Base-by-base conservation (phyloP, 768 basidiomycete species). In the Macrolepiota albuminosa region DNA sequence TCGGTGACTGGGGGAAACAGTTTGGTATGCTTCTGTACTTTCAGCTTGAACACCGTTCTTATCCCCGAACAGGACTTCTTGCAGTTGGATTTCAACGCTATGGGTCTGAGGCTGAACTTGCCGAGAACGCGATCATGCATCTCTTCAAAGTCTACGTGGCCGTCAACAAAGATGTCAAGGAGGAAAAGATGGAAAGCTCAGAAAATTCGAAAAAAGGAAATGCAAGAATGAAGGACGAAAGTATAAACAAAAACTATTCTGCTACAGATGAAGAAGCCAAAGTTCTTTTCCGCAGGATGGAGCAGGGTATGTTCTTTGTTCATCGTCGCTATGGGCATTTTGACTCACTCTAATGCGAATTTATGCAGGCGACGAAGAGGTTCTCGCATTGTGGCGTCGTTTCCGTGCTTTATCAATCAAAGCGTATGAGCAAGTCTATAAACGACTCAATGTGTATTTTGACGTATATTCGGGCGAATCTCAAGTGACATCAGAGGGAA, bases 1-100 rank as follows among this genome's bases (percentile, higher is more conserved):
- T 97, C 18, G 95, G 95, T 1, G 95, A 97, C 69, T 97, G 95
- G 95, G 95, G 96, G 21, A 97, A 94, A 40, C 95, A 97, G 81
- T 94, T 91, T 50, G 71, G 79, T 64, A 9, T 68, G 18, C n/a
- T 9, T 1, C 1, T 21, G 10, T 39, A 3, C 14, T 31, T 45
- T 14, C 3, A 31, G 11, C 8, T 6, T 29, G 11, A 31, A n/a
- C 9, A 6, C 13, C 1, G 10, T 18, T 31, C 29, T 33, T 9
- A 9, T 13, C 6, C 1, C 14, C 64, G 36, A 64, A 21, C 63
- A 90, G 93, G 94, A 31, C 72, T 96, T 71, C 88, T 98, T 55
- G 89, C 93, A 0, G 81, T 88, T 49, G 95, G 95, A 0, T 98
- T 89, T 67, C 86, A 95, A 69, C 88, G 89, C 69, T 95, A 95